Evolutionary conservation across 176 grass and related monocot species (phyloP), one percentile per base, ranked within the genome.

Genomic region (Eragrostis curvula): DNA sequence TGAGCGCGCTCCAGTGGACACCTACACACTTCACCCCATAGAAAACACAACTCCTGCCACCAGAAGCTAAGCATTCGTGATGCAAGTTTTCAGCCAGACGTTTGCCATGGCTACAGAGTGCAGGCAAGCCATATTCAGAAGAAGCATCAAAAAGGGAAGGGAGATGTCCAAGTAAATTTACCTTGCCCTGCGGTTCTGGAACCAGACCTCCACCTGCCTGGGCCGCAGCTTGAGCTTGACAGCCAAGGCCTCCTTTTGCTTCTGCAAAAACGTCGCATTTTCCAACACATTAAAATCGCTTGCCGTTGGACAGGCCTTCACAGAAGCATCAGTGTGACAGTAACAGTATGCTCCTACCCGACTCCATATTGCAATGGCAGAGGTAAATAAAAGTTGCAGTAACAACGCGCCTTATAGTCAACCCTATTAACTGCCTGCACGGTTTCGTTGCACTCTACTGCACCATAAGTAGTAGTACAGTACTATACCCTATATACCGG

Each of bases 171-270:
- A 16, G 9, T 30, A 32, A 36, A 29, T 62, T 10, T 83, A 99
- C 96, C 96, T 93, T 81, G 96, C 96, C 87, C 96, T 90, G 69
- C 93, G 96, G 84, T 99, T 99, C 80, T 99, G 96, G 66, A 96
- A 99, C 96, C 96, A 99, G 52, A 99, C 96, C 86, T 99, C 96
- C 79, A 99, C 96, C 57, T 99, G 96, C 82, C 96, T 88, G 50
- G 91, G 91, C 73, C 89, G 74, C 80, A 99, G 87, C 91, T 90
- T 84, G 89, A 99, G 87, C 79, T 96, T 99, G 79, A 81, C 71
- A 11, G 96, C 93, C 83, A 99, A 81, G 64, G 93, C 87, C 80
- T 94, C 96, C 89, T 99, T 99, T 57, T 99, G 96, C 72, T 90
- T 99, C 96, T 99, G 96, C 87, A 88, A 63, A 66, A 73, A 11